Percentiles rank a stretch among this genome's conserved stretches.
Conservation (phyloP, 2,329 filamentous ascomycete genomes). For the Sarocladium oryzae region DNA sequence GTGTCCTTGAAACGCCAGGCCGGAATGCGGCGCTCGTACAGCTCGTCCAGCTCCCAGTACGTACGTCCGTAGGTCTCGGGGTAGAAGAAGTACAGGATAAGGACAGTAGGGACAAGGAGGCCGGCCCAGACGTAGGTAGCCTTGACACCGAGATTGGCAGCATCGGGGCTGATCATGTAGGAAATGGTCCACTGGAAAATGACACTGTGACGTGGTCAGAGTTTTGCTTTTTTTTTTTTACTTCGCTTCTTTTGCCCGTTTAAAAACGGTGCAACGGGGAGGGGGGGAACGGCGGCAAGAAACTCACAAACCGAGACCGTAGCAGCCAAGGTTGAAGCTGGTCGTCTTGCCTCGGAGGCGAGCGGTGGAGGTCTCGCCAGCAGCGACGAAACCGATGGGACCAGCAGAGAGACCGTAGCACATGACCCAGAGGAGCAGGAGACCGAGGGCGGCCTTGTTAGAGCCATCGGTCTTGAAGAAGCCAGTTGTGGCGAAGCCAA, state of each 20-base stretch:
- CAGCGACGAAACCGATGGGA: not conserved
- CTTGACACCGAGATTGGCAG: not conserved
- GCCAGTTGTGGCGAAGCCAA: not conserved
- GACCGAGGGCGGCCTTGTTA: not conserved
- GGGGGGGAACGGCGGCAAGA: not conserved
- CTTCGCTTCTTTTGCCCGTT: too few relatives aligned
- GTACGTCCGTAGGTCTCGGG: not conserved
- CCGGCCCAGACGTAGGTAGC: not conserved
- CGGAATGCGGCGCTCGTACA: too few relatives aligned
- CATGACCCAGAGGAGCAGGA: not conserved
- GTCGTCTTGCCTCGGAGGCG: not conserved
- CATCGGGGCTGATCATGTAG: not conserved
- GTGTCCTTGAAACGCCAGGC: too few relatives aligned
- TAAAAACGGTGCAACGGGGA: too few relatives aligned
- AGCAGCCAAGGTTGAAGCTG: not conserved
- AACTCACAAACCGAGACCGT: not conserved
- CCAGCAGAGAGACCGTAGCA: not conserved
- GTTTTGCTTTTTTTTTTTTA: not conserved
- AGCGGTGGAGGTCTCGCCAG: not conserved
- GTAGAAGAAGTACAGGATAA: not conserved
- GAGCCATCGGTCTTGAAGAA: not conserved
- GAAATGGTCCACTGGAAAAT: not conserved
- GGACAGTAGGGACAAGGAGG: not conserved
- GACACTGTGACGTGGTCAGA: not conserved
- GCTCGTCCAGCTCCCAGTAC: not conserved